A percentile compares a stretch with the other conserved stretches of the same genome.
These are phyloP conservation scores for Rhizophora mangle DNA, from an alignment of 345 rosid genomes.

Conservation along the genomic window DNA sequence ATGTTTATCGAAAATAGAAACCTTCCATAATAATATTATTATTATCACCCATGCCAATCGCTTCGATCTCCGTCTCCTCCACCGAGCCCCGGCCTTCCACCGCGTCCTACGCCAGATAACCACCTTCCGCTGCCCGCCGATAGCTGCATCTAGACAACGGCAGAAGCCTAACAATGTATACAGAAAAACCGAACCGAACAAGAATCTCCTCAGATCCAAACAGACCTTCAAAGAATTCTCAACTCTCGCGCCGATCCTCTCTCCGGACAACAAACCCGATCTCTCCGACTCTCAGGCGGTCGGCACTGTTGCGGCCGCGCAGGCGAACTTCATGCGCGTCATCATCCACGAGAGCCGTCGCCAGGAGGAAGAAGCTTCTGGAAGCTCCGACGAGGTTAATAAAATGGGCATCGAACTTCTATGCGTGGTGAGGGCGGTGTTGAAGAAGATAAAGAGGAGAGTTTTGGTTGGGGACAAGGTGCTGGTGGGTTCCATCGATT, in stretches of 20 bases:
- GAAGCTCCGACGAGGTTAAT: slow-evolving; percentile 13
- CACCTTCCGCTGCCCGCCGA: slow-evolving; percentile 25
- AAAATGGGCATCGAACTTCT: slow-evolving; percentile 62
- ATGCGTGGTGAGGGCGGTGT: slow-evolving; percentile 81
- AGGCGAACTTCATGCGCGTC: slow-evolving; percentile 98
- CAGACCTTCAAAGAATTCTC: slow-evolving; percentile 55
- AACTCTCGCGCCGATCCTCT: slow-evolving; percentile 63
- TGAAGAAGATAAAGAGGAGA: slow-evolving; percentile 90
- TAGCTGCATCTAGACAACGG: slow-evolving; percentile 43
- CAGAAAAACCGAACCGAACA: slow-evolving; percentile 50
- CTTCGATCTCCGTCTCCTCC: slow-evolving; percentile 47
- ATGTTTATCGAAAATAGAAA: no score
- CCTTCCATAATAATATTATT: no score
- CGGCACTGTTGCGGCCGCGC: slow-evolving; percentile 83
- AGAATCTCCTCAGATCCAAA: slow-evolving; percentile 67
- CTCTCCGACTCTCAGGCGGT: slow-evolving; percentile 78
- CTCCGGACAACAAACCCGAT: slow-evolving; percentile 41
- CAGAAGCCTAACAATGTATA: slow-evolving; percentile 44
- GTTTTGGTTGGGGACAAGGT: slow-evolving; percentile 90
- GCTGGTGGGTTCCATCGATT: slow-evolving; percentile 79
- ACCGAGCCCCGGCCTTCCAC: slow-evolving; percentile 28
- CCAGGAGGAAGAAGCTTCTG: background rate
- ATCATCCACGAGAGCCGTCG: slow-evolving; percentile 32
- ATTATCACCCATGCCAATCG: slow-evolving; percentile 35
- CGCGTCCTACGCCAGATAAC: slow-evolving; percentile 41